Conservation (phyloP, 2,329 filamentous ascomycete species). For the Apiospora aurea region DNA sequence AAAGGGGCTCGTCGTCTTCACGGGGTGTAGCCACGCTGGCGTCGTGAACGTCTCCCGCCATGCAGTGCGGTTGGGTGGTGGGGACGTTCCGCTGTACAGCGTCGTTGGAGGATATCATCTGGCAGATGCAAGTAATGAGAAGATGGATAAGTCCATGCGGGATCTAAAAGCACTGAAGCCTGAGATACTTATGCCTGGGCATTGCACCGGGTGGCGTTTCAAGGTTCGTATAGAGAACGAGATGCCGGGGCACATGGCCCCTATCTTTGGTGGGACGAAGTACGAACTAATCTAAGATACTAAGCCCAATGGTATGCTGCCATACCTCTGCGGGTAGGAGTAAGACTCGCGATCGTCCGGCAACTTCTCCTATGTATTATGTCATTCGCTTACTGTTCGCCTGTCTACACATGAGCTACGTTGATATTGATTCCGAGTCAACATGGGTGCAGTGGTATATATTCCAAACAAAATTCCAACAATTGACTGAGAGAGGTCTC, state of each 20-base stretch:
- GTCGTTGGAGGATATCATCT: slow-evolving; percentile 63
- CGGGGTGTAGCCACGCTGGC: slow-evolving; percentile 62
- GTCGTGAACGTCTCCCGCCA: slow-evolving; percentile 59
- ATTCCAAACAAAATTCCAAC: neutral
- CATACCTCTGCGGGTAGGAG: too few species aligned
- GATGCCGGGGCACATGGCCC: slow-evolving; percentile 57
- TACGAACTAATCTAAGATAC: slow-evolving; percentile 32
- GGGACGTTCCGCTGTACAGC: slow-evolving; percentile 51
- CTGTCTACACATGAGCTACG: neutral
- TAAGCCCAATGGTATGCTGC: too few species aligned
- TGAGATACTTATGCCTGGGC: slow-evolving; percentile 58
- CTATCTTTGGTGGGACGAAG: slow-evolving; percentile 57
- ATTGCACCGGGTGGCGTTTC: slow-evolving; percentile 63
- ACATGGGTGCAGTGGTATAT: neutral
- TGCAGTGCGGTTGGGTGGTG: slow-evolving; percentile 48
- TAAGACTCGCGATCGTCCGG: too few species aligned
- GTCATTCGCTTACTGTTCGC: too few species aligned
- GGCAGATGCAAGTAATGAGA: slow-evolving; percentile 51
- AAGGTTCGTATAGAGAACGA: slow-evolving; percentile 59
- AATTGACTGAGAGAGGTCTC: neutral
- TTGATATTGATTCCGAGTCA: neutral
- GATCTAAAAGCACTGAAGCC: slow-evolving; percentile 56
- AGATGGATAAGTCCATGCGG: slow-evolving; percentile 52
- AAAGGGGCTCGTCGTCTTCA: slow-evolving; percentile 61
- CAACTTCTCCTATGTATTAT: too few species aligned